Conservation (phyloP, 2,329 filamentous ascomycete species). For the Akanthomyces dipterigenus region DNA sequence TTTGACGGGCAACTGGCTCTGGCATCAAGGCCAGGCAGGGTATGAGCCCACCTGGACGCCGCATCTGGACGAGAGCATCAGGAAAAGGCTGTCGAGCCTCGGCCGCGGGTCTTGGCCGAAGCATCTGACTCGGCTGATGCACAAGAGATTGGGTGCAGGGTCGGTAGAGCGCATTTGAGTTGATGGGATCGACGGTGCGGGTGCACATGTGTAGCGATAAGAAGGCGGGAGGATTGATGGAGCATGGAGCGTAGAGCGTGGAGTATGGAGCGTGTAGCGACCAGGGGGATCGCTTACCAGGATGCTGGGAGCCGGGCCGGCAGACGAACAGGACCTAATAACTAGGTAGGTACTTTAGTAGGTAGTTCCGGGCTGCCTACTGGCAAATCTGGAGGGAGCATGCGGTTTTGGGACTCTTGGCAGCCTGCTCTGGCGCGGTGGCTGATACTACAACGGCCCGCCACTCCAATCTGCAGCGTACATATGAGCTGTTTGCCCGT, state of each 20-base stretch:
- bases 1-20: neutral
- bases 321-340: neutral
- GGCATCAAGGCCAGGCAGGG: neutral
- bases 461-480: neutral
- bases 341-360: too few relatives aligned
- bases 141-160: neutral
- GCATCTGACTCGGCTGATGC: slow-evolving; percentile 5
- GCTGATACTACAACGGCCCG: neutral
- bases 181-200: neutral
- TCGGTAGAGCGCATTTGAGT: neutral
- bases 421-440: neutral
- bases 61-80: neutral
- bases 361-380: too few relatives aligned
- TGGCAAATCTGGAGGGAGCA: too few relatives aligned
- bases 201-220: neutral
- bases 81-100: neutral
- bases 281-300: slow-evolving; percentile 1
- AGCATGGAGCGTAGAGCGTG: neutral
- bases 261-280: neutral
- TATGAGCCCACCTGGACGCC: neutral
- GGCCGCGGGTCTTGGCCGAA: neutral
- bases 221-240: neutral
- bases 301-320: neutral
- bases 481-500: neutral
- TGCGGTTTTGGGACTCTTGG: neutral